phyloP scores from a whole-genome alignment of 768 basidiomycete species.

The Termitomyces sp. region DNA sequence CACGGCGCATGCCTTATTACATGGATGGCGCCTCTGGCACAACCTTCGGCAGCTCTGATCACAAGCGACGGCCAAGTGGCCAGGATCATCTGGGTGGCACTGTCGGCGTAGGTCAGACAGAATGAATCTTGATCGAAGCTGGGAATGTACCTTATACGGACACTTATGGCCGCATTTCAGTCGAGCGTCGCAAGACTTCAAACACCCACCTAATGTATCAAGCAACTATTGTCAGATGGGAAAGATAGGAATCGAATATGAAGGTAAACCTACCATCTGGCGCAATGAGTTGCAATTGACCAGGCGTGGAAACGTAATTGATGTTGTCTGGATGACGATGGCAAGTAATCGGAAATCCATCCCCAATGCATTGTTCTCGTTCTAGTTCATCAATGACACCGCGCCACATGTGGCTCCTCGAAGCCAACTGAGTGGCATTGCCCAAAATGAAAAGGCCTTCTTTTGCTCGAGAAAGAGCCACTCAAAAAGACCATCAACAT shows the following conservation, averaged over 20 bases:
- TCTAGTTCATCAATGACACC: slow-evolving; percentile 54
- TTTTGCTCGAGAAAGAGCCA: slow-evolving; percentile 69
- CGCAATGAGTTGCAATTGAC: slow-evolving; percentile 40
- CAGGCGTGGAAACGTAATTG: slow-evolving; percentile 42
- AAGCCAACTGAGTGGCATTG: slow-evolving; percentile 50
- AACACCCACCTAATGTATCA: slow-evolving; percentile 47
- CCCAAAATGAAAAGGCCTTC: slow-evolving; percentile 74
- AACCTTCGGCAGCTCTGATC: slow-evolving; percentile 42
- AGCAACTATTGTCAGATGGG: not conserved
- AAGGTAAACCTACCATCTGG: slow-evolving; percentile 44
- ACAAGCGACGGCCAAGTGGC: slow-evolving; percentile 45
- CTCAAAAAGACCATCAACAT: slow-evolving; percentile 23
- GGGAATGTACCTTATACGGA: slow-evolving; percentile 44
- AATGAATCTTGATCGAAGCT: not conserved
- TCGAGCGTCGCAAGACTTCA: slow-evolving; percentile 45
- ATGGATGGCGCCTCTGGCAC: slow-evolving; percentile 56
- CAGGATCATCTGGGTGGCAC: slow-evolving; percentile 59
- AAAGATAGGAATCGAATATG: not conserved
- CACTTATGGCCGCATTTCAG: slow-evolving; percentile 63
- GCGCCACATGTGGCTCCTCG: slow-evolving; percentile 52
- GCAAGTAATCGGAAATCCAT: slow-evolving; percentile 53
- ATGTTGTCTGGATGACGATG: slow-evolving; percentile 43
- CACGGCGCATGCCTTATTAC: slow-evolving; percentile 42
- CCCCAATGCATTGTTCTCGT: slow-evolving; percentile 37
- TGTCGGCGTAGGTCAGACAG: slow-evolving; percentile 15